Base-by-base conservation (phyloP, 1,139 yeast genomes). In the Hemisphaericaspora xylanilytica region DNA sequence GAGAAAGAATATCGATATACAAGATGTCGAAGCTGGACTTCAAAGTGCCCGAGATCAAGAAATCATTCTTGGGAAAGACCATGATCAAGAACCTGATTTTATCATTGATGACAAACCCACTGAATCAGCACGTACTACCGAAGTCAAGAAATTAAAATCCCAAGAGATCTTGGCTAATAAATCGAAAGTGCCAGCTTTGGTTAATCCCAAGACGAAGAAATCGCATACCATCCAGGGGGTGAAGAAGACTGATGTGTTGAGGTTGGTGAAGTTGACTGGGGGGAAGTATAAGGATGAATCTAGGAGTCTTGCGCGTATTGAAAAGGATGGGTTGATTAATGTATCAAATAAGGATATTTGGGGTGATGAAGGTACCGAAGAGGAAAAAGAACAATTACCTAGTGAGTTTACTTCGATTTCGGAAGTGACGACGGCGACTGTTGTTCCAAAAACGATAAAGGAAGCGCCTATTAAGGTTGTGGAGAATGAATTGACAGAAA, bases 1-100 rank as follows among this genome's bases (percentile, higher is more conserved):
- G 98, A 82, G 97, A 62, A 92, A 92, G 64, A 87, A 92, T 60
- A 86, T 92, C 43, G 95, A 92, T 56, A 68, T 92, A 20, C 80
- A 79, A 17, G 96, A 88, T 45, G 67, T 92, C 37, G 89, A 85
- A 56, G 63, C 67, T 32, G 85, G 82, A 6, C 67, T 92, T 35
- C 94, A 84, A 48, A 80, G 76, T 34, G 71, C 75, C 38, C 71
- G 88, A 41, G 94, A 85, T 39, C 76, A 79, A 44, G 78, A 85
- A 52, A 73, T 85, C 40, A 71, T 76, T 27, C 74, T 80, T 45
- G 96, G 95, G 52, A 71, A 72, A 38, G 59, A 58, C 26, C 58
- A 65, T 35, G 77, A 73, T 8, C 72, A 82, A 28, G 47, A 41
- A 21, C 25, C 40, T 18, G 73, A 64, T 33, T 90, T 89, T 59